Percentiles rank a stretch among this genome's conserved stretches.
Conservation (phyloP, 2,329 filamentous ascomycete genomes). For the Neoscytalidium dimidiatum region DNA sequence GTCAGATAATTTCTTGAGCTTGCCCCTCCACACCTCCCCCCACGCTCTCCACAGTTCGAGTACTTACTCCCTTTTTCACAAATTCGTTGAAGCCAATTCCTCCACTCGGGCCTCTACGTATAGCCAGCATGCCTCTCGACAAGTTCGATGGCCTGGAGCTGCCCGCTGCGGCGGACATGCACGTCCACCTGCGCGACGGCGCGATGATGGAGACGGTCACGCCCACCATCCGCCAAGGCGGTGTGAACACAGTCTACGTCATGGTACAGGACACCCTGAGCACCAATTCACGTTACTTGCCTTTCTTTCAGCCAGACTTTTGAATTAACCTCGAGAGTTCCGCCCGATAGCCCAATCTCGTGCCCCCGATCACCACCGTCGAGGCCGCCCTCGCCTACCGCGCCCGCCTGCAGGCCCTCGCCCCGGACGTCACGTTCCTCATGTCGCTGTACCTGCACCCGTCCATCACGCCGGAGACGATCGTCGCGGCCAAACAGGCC, state of each 20-base stretch:
- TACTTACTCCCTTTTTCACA: neutral
- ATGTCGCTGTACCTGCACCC: slow-evolving; percentile 56
- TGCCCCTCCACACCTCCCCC: neutral
- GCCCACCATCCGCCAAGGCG: slow-evolving; percentile 52
- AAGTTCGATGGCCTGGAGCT: slow-evolving; percentile 48
- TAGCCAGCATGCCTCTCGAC: slow-evolving; percentile 36
- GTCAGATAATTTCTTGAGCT: slow-evolving; percentile 4
- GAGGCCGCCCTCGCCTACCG: slow-evolving; percentile 50
- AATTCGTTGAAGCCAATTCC: neutral
- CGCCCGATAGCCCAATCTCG: slow-evolving; percentile 47
- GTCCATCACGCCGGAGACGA: slow-evolving; percentile 53
- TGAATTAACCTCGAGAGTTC: neutral
- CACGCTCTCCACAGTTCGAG: neutral
- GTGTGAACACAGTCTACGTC: slow-evolving; percentile 56
- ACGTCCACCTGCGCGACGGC: slow-evolving; percentile 55
- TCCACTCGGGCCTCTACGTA: neutral
- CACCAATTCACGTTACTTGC: neutral
- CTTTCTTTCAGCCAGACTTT: too few species aligned
- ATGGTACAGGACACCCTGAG: slow-evolving; percentile 46
- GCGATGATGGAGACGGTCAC: slow-evolving; percentile 55
- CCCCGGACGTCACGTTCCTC: slow-evolving; percentile 52
- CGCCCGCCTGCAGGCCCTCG: slow-evolving; percentile 44
- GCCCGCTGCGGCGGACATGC: slow-evolving; percentile 52
- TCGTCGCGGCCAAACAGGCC: slow-evolving; percentile 70
- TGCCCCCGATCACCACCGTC: slow-evolving; percentile 53